These are phyloP conservation scores for Oryza meridionalis DNA, from an alignment of 176 grass and related monocot genomes.

Conservation along the genomic window DNA sequence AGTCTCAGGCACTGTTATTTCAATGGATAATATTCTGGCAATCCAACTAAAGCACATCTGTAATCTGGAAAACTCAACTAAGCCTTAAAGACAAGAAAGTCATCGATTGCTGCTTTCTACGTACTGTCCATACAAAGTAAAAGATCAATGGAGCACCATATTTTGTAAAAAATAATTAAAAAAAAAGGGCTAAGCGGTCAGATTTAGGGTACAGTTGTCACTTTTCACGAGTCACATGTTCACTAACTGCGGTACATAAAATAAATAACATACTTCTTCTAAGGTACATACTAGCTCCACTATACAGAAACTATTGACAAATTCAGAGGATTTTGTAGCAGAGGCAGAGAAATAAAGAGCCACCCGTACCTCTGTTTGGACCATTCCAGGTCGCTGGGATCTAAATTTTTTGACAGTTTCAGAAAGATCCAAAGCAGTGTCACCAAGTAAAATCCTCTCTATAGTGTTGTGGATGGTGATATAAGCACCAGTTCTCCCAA, in stretches of 20 bases:
- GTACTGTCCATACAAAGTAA: background rate
- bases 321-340: background rate
- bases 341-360: background rate
- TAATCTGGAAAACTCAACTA: background rate
- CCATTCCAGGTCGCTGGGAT: conserved; percentile 72
- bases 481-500: conserved; percentile 90
- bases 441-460: conserved; percentile 74
- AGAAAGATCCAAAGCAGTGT: conserved; percentile 57
- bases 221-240: background rate
- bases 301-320: conserved; percentile 7
- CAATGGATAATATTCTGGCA: background rate
- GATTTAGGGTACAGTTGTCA: background rate
- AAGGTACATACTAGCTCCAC: background rate
- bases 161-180: background rate
- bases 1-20: background rate
- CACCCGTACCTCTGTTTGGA: conserved; percentile 69
- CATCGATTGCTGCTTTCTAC: background rate
- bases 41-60: background rate
- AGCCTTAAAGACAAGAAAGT: background rate
- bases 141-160: background rate
- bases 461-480: conserved; percentile 83
- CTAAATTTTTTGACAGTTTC: conserved; percentile 72
- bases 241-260: conserved; percentile 9
- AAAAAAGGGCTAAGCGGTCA: background rate
- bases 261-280: background rate